Percentiles rank a stretch among this genome's conserved stretches.
Conservation (phyloP, 306 rosid genomes). For the Ziziphus jujuba region DNA sequence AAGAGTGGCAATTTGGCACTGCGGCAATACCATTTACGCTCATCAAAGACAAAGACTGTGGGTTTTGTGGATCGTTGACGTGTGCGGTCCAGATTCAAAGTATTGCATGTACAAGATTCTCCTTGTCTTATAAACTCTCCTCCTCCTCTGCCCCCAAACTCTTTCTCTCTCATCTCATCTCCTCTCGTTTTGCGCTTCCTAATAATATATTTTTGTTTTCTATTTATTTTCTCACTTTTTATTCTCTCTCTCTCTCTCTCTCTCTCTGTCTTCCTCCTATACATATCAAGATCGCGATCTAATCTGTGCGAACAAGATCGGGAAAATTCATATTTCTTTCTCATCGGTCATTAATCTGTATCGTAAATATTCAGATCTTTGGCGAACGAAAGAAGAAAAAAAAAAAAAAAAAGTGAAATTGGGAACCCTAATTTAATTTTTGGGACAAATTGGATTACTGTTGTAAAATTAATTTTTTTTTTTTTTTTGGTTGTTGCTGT, state of each 20-base stretch:
- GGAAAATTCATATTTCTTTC: background rate
- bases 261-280: background rate
- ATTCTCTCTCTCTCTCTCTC: background rate
- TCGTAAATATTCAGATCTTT: constrained; percentile 23
- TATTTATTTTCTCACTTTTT: background rate
- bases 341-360: constrained; percentile 1
- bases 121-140: background rate
- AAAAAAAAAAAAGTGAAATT: constrained; percentile 5
- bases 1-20: no score
- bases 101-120: constrained; percentile 32
- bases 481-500: no score
- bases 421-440: constrained; percentile 22
- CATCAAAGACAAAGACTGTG: no score
- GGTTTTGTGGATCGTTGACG: constrained; percentile 55
- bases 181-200: background rate
- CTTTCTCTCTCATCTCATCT: background rate
- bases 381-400: constrained; percentile 12
- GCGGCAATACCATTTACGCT: no score
- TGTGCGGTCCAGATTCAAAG: constrained; percentile 68
- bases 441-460: background rate
- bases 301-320: constrained; percentile 17
- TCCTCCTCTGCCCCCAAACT: background rate
- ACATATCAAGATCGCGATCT: constrained; percentile 9
- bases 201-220: background rate
- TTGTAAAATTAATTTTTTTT: no score